These are phyloP conservation scores for Pseudopithomyces maydicus DNA, from an alignment of 2,329 filamentous ascomycete genomes.

Conservation along the genomic window DNA sequence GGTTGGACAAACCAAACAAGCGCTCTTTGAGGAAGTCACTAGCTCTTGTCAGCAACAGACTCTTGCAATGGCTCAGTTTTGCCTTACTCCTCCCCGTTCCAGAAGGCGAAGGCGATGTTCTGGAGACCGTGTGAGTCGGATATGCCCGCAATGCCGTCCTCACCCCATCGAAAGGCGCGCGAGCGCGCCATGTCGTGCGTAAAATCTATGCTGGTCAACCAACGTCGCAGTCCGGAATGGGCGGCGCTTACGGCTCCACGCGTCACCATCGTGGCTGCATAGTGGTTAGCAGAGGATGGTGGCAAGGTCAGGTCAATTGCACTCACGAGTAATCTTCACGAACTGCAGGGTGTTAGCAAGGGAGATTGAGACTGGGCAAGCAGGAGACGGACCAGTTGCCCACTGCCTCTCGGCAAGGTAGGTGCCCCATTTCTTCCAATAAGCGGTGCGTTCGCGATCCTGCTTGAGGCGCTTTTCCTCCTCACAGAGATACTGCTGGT, in stretches of 20 bases:
- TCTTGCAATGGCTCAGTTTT: not conserved
- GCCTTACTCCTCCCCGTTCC: constrained; percentile 92
- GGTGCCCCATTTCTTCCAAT: constrained; percentile 98
- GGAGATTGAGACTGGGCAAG: not conserved
- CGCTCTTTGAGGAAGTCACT: constrained; percentile 94
- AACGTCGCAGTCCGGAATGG: not conserved
- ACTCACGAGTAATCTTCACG: constrained; percentile 86
- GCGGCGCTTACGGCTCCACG: constrained; percentile 82
- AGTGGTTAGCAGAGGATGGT: constrained; percentile 29
- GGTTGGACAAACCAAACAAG: constrained; percentile 92
- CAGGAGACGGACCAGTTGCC: constrained; percentile 73
- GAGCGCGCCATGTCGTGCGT: constrained; percentile 90
- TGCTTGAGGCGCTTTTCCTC: constrained; percentile 90
- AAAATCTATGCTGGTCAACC: constrained; percentile 69
- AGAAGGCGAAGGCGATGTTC: constrained; percentile 95
- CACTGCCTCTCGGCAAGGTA: constrained; percentile 95
- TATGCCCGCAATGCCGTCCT: constrained; percentile 95
- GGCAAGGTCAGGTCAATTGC: constrained; percentile 11
- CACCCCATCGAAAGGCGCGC: constrained; percentile 90
- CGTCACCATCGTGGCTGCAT: constrained; percentile 77
- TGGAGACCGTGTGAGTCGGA: constrained; percentile 90
- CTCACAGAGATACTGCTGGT: constrained; percentile 82
- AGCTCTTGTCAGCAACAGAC: constrained; percentile 45
- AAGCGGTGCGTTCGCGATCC: constrained; percentile 80
- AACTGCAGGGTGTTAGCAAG: constrained; percentile 58